Conservation (phyloP, 2,329 filamentous ascomycete species). For the Septoria linicola region DNA sequence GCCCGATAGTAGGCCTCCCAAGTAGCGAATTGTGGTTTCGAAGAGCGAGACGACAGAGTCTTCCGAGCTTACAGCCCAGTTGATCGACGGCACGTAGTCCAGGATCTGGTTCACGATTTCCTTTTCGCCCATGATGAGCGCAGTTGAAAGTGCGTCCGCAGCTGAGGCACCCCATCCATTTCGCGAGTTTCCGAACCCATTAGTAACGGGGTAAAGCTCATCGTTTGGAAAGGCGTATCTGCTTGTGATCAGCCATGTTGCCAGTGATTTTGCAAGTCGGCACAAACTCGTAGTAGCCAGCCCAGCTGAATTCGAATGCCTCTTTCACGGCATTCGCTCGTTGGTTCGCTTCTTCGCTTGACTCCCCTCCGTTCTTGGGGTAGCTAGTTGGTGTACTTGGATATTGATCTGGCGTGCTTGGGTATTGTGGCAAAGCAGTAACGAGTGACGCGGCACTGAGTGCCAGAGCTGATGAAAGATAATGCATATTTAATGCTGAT, state of each 20-base stretch:
- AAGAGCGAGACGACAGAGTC: conserved; percentile 69
- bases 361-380: conserved; percentile 8
- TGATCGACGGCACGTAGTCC: conserved; percentile 65
- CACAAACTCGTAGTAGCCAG: conserved; percentile 47
- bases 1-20: conserved; percentile 75
- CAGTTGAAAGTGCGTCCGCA: conserved; percentile 78
- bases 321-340: conserved; percentile 61
- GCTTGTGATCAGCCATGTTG: not conserved
- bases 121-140: conserved; percentile 70
- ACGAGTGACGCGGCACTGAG: conserved; percentile 6
- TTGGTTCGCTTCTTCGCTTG: conserved; percentile 19
- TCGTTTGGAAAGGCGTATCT: conserved; percentile 52
- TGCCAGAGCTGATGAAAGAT: conserved; percentile 7
- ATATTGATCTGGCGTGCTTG: too few species aligned
- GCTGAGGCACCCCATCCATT: conserved; percentile 85
- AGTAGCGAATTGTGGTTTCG: conserved; percentile 86
- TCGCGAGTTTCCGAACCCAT: conserved; percentile 64
- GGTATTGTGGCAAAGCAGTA: conserved; percentile 7
- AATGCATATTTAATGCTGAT: not conserved
- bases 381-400: not conserved
- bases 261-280: not conserved
- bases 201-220: conserved; percentile 65
- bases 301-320: conserved; percentile 69
- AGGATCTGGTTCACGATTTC: conserved; percentile 70
- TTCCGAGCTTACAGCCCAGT: conserved; percentile 74